Evolutionary conservation across 1,139 yeast species (phyloP), one percentile per base, ranked within the genome.

Genomic region (Geotrichum restrictum): DNA sequence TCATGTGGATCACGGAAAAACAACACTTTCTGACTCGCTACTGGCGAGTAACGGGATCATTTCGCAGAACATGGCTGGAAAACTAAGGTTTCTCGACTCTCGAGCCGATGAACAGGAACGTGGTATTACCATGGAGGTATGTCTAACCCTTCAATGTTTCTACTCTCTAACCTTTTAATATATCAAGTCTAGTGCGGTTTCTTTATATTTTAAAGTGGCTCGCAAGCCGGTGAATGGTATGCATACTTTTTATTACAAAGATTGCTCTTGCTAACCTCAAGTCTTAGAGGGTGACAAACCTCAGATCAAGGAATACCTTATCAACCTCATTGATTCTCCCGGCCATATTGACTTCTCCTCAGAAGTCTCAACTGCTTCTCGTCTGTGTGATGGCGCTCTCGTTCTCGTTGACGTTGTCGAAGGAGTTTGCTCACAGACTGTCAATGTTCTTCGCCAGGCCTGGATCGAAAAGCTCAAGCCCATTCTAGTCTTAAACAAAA

Each of bases 1-100:
- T 0, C 99, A 94, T 70, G 98, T 94, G 32, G 99, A 94, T 67
- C 99, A 94, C 67, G 99, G 99, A 41, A 94, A 93, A 71, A 94
- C 99, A 0, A 88, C 98, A 1, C 74, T 94, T 44, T 86, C 96
- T 51, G 99, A 94, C 69, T 87, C 96, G 6, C 74, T 94, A 49
- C 72, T 94, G 48, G 98, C 98, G 29, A 85, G 96, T 49, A 94
- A 94, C 71, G 98, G 98, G 51, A 89, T 94, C 67, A 89, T 94
- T 53, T 91, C 98, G 0, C 96, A 86, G 60, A 77, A 93, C 63
- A 78, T 91, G 80, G 98, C 98, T 2, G 99, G 98, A 31, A 89
- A 89, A 64, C 89, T 94, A 54, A 75, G 98, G 57, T 94, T 85
- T 66, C 74, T 94, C 52, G 99, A 94, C 64, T 85, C 97, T 0